Conservation (phyloP, 257 asterid genomes). For the Haberlea rhodopensis region DNA sequence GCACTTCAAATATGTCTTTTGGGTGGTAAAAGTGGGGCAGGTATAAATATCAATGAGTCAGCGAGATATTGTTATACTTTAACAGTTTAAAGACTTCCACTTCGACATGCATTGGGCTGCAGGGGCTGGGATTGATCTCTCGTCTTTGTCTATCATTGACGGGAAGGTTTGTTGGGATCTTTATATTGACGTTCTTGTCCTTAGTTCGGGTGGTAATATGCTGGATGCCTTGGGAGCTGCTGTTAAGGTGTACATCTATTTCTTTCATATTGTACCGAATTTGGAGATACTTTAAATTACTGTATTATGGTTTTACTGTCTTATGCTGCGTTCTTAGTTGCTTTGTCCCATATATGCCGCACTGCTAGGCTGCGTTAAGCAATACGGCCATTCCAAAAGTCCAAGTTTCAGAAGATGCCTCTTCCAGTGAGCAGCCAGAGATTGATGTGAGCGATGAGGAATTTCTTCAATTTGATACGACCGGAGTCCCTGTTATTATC, state of each 20-base stretch:
- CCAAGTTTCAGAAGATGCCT: constrained; percentile 52
- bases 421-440: constrained; percentile 70
- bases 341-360: not conserved
- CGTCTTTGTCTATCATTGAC: constrained; percentile 66
- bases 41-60: constrained; percentile 29
- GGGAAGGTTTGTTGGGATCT: constrained; percentile 98
- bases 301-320: not conserved
- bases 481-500: constrained; percentile 68
- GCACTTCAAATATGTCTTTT: constrained; percentile 75
- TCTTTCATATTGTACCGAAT: not conserved
- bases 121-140: constrained; percentile 89
- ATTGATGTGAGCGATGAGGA: constrained; percentile 83
- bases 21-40: constrained; percentile 97
- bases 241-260: constrained; percentile 51
- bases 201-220: constrained; percentile 90
- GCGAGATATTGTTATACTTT: constrained; percentile 7
- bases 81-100: too few relatives aligned
- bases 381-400: constrained; percentile 83
- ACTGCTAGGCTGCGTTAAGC: constrained; percentile 74
- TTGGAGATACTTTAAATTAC: not conserved
- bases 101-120: constrained; percentile 22
- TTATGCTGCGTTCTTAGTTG: constrained; percentile 7
- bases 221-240: constrained; percentile 92
- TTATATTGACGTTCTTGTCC: constrained; percentile 78
- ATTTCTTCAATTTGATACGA: constrained; percentile 73